Evolutionary conservation across 495 filamentous ascomycete species (phyloP).

Genomic region (Penicillium lividum): DNA sequence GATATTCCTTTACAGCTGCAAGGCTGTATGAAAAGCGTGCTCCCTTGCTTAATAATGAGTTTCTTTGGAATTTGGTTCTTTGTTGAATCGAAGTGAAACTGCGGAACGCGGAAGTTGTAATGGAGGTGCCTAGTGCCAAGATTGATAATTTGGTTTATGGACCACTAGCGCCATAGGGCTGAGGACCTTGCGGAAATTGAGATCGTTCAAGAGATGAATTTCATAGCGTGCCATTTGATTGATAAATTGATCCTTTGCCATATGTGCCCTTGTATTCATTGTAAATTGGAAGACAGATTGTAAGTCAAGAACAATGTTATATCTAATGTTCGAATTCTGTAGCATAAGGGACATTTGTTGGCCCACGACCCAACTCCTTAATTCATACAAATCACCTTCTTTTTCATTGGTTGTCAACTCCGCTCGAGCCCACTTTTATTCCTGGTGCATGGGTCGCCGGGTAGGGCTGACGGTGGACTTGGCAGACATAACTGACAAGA

Average conservation of each 20-base stretch:
- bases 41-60: not conserved
- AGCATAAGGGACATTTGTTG: too few relatives aligned
- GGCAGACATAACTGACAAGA: not conserved
- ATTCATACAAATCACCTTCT: not conserved
- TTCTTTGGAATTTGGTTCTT: not conserved
- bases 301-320: too few relatives aligned
- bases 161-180: not conserved
- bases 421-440: not conserved
- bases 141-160: not conserved
- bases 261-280: too few relatives aligned
- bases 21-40: not conserved
- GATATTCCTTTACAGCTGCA: not conserved
- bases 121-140: slow-evolving; percentile 8
- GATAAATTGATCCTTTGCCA: not conserved
- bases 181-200: not conserved
- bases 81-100: too few relatives aligned
- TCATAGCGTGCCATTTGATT: not conserved
- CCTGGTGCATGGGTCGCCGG: not conserved
- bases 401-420: not conserved
- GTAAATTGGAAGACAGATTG: too few relatives aligned
- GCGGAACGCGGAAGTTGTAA: not conserved
- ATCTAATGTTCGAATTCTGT: too few relatives aligned
- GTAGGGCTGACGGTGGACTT: slow-evolving; percentile 7
- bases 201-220: not conserved
- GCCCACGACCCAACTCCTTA: not conserved